Evolutionary conservation across 139 green algal species (phyloP).

Genomic region (Deuterostichococcus epilithicus): DNA sequence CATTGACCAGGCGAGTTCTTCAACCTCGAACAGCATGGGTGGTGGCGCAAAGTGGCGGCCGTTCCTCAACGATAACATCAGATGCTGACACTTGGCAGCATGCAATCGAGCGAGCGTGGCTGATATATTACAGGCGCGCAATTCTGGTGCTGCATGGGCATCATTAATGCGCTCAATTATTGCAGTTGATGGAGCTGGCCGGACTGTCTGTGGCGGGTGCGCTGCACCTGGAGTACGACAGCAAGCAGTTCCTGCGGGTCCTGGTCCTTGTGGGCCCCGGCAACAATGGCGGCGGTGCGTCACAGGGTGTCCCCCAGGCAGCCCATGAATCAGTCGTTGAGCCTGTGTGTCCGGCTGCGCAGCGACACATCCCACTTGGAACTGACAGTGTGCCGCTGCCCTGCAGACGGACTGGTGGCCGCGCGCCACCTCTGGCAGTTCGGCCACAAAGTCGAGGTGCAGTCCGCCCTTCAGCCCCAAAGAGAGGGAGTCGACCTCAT

Average conservation of each 20-base stretch:
- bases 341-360: too few species aligned
- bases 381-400: too few species aligned
- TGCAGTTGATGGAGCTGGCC: slow-evolving; percentile 86
- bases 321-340: too few species aligned
- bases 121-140: slow-evolving; percentile 1
- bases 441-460: slow-evolving; percentile 67
- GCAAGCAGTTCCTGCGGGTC: slow-evolving; percentile 40
- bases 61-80: too few species aligned
- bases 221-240: slow-evolving; percentile 57
- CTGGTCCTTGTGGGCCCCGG: slow-evolving; percentile 88
- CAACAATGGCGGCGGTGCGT: slow-evolving; percentile 92
- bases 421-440: slow-evolving; percentile 91
- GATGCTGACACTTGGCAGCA: neutral
- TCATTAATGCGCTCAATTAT: neutral
- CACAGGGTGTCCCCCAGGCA: too few species aligned
- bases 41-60: too few species aligned
- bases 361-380: too few species aligned
- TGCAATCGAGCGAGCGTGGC: neutral
- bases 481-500: slow-evolving; percentile 3
- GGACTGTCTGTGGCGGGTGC: slow-evolving; percentile 68
- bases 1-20: slow-evolving; percentile 85
- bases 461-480: slow-evolving; percentile 31
- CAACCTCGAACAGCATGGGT: too few species aligned
- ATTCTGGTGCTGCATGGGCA: neutral
- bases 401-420: slow-evolving; percentile 82